A percentile compares a stretch with the other conserved stretches of the same genome.
Evolutionary conservation across 2,329 filamentous ascomycete species (phyloP).

Genomic region (Exophiala mesophila): DNA sequence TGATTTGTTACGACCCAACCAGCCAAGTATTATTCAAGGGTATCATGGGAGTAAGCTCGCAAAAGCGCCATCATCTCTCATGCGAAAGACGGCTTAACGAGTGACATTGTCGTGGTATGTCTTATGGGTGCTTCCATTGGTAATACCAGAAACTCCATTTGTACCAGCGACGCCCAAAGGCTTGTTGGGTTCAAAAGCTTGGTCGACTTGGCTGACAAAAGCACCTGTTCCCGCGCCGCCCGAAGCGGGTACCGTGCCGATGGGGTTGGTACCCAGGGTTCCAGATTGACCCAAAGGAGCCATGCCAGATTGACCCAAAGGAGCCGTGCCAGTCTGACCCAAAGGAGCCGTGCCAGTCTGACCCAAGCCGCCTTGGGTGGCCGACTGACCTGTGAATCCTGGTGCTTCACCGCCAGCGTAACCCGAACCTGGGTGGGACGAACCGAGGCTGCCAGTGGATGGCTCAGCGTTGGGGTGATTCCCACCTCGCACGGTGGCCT

Average conservation of each 20-base stretch:
- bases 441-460: neutral
- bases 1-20: too few species aligned
- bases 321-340: neutral
- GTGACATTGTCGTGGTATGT: conserved; percentile 24
- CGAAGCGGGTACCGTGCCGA: neutral
- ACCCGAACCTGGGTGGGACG: neutral
- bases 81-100: too few species aligned
- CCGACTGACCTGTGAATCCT: conserved; percentile 26
- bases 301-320: neutral
- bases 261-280: neutral
- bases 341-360: neutral
- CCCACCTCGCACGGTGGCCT: conserved; percentile 32
- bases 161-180: conserved; percentile 9
- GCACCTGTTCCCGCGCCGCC: conserved; percentile 2
- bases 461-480: conserved; percentile 21
- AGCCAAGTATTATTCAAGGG: neutral
- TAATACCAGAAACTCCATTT: conserved; percentile 17
- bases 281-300: neutral
- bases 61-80: too few species aligned
- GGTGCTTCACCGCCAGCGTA: conserved; percentile 17
- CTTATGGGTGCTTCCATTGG: conserved; percentile 15
- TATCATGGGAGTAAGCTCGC: neutral
- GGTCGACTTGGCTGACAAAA: conserved; percentile 44
- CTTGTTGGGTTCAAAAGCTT: conserved; percentile 32
- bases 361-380: neutral